A percentile compares a stretch with the other conserved stretches of the same genome.
phyloP scores from a whole-genome alignment of 805 yeast species.

The Lipomyces japonicus region DNA sequence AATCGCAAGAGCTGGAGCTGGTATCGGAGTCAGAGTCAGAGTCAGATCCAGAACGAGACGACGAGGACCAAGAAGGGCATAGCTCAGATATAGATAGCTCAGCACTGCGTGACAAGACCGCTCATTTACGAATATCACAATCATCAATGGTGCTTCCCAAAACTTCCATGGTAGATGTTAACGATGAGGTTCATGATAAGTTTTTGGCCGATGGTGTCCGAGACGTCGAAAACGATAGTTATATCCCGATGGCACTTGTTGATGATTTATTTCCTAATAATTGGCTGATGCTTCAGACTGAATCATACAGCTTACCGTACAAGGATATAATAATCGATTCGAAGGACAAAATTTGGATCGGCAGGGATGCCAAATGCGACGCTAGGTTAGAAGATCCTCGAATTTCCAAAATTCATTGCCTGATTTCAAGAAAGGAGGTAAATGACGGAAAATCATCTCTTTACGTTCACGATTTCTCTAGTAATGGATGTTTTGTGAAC shows the following conservation, averaged over 20 bases:
- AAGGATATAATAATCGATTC: constrained; percentile 59
- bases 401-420: constrained; percentile 80
- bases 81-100: neutral
- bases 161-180: neutral
- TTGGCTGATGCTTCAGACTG: constrained; percentile 58
- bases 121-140: neutral
- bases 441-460: constrained; percentile 32
- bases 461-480: constrained; percentile 76
- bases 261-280: constrained; percentile 50
- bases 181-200: neutral
- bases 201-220: constrained; percentile 24
- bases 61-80: neutral
- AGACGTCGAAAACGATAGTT: constrained; percentile 25
- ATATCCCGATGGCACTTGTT: neutral
- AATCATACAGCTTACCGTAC: constrained; percentile 45
- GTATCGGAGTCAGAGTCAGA: neutral
- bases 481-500: constrained; percentile 68
- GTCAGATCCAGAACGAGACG: neutral
- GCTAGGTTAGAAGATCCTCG: constrained; percentile 64
- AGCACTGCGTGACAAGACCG: neutral
- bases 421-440: constrained; percentile 49
- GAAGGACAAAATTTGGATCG: constrained; percentile 67
- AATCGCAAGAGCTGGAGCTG: no score
- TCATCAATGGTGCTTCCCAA: neutral
- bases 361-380: constrained; percentile 55